Evolutionary conservation across 2,329 filamentous ascomycete species (phyloP).

Genomic region (Talaromyces sp.): DNA sequence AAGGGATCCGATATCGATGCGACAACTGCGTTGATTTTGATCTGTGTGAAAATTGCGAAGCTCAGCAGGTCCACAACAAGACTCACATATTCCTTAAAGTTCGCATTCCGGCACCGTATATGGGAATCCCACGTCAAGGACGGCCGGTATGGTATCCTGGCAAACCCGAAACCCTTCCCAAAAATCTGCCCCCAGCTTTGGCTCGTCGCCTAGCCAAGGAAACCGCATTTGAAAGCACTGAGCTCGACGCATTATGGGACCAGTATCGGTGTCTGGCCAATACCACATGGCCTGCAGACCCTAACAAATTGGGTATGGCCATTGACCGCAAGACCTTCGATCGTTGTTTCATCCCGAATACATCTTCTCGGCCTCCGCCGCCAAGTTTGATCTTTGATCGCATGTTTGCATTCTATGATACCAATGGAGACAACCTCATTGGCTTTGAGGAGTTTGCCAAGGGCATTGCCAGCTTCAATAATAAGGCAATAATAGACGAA

Average conservation of each 20-base stretch:
- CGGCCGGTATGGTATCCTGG: conserved; percentile 86
- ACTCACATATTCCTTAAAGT: conserved; percentile 98
- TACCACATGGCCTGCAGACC: conserved; percentile 78
- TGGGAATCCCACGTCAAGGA: conserved; percentile 73
- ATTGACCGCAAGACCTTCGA: conserved; percentile 95
- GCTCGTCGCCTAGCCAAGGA: conserved; percentile 68
- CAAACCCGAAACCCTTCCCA: conserved; percentile 70
- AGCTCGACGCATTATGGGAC: conserved; percentile 92
- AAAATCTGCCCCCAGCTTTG: conserved; percentile 64
- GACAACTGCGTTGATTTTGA: conserved; percentile 96
- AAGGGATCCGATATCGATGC: conserved; percentile 89
- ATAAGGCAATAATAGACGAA: conserved; percentile 59
- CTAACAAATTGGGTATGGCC: conserved; percentile 71
- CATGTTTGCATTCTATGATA: conserved; percentile 96
- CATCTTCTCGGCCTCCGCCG: conserved; percentile 70
- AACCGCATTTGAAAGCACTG: conserved; percentile 77
- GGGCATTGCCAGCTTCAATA: conserved; percentile 67
- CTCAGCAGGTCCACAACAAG: conserved; percentile 69
- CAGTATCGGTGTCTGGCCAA: conserved; percentile 95
- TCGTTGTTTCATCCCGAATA: conserved; percentile 82
- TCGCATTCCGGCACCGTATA: conserved; percentile 79
- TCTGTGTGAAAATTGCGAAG: conserved; percentile 89
- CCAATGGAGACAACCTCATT: conserved; percentile 82
- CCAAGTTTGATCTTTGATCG: conserved; percentile 93
- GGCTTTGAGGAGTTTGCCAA: conserved; percentile 89